Evolutionary conservation across 139 green algal genomes (phyloP).

Genomic region (Micractinium conductrix): DNA sequence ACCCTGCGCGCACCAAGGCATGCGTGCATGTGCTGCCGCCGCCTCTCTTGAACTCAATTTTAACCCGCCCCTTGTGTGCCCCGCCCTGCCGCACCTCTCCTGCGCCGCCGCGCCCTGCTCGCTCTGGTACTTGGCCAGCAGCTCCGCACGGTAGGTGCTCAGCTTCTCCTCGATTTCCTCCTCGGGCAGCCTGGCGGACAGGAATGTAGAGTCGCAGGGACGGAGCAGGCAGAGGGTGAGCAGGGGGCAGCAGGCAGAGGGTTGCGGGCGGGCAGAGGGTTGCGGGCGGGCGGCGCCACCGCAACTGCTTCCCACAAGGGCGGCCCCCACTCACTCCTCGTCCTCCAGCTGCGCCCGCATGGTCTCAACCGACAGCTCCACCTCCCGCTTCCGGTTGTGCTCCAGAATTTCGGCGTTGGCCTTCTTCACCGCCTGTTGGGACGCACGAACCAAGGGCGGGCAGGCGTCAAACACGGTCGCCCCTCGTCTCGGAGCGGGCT

Average conservation of each 20-base stretch:
- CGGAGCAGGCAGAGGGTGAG: too few relatives aligned
- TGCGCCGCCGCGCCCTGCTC: slow-evolving; percentile 11
- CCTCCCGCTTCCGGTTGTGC: slow-evolving; percentile 92
- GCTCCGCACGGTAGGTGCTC: slow-evolving; percentile 19
- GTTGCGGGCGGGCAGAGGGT: too few relatives aligned
- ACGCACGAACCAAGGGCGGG: too few relatives aligned
- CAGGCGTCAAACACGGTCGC: background rate
- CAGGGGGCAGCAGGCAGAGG: too few relatives aligned
- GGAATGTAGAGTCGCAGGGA: too few relatives aligned
- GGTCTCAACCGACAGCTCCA: slow-evolving; percentile 91
- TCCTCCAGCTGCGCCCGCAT: slow-evolving; percentile 85
- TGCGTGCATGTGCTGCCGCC: too few relatives aligned
- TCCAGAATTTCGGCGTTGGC: slow-evolving; percentile 85
- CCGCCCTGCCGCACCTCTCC: too few relatives aligned
- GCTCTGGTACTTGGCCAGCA: slow-evolving; percentile 47
- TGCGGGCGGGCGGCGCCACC: too few relatives aligned
- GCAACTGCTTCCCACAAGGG: too few relatives aligned
- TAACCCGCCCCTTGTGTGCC: too few relatives aligned
- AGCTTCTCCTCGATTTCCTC: slow-evolving; percentile 68
- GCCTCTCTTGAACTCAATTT: too few relatives aligned
- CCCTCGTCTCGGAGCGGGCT: background rate
- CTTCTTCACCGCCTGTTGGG: slow-evolving; percentile 40
- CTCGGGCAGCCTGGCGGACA: slow-evolving; percentile 57
- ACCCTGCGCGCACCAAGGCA: too few relatives aligned
- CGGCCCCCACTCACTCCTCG: slow-evolving; percentile 72